Percentiles rank a stretch among this genome's conserved stretches.
phyloP scores from a whole-genome alignment of 331 rosid genomes.

The Stylosanthes scabra region DNA sequence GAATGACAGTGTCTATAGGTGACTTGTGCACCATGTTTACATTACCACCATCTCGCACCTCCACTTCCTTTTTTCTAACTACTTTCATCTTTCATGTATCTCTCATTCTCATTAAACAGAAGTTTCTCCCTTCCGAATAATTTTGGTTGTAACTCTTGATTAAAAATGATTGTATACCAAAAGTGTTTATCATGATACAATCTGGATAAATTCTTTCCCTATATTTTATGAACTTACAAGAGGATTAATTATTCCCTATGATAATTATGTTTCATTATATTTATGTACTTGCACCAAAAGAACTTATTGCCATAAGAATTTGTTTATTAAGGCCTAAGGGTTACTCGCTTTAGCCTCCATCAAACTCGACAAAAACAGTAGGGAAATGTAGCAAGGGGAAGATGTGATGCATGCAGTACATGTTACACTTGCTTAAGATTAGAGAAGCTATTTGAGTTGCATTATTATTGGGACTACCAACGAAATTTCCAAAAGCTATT shows the following conservation, averaged over 20 bases:
- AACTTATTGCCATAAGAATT: neutral
- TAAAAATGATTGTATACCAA: neutral
- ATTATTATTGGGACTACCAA: slow-evolving; percentile 4
- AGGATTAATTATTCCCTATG: neutral
- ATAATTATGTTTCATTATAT: neutral
- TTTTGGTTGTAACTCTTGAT: neutral
- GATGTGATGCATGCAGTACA: slow-evolving; percentile 1
- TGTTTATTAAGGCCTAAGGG: neutral
- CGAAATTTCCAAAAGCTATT: neutral
- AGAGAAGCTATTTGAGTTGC: neutral
- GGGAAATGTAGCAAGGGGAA: neutral
- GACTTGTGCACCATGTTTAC: too few species aligned
- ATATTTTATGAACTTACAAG: slow-evolving; percentile 2
- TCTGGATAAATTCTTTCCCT: slow-evolving; percentile 11
- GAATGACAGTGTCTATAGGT: too few species aligned
- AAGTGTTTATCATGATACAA: neutral
- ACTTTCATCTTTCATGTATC: neutral
- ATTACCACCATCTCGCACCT: too few species aligned
- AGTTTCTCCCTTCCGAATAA: slow-evolving; percentile 4
- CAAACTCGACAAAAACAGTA: neutral
- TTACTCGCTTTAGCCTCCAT: neutral
- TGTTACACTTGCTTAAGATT: neutral
- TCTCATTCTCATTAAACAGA: neutral
- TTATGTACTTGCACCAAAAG: neutral
- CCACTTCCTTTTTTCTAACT: neutral